Evolutionary conservation across 2,329 filamentous ascomycete genomes (phyloP).

Genomic region (Alternaria novae-zelandiae): DNA sequence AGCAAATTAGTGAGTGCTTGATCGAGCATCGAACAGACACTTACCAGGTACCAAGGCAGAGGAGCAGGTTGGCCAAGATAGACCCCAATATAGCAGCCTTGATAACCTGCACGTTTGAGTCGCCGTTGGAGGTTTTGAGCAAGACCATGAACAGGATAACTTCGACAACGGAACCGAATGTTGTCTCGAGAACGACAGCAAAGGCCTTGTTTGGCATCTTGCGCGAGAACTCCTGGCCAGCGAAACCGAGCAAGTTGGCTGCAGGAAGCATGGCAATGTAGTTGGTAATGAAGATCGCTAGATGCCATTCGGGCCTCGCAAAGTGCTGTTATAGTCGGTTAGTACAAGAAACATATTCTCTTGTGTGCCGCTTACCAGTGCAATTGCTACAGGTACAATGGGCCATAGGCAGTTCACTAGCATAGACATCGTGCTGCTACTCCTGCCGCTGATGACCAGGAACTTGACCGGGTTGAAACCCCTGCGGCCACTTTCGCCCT

Average conservation of each 20-base stretch:
- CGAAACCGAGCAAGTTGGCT: conserved; percentile 77
- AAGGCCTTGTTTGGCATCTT: conserved; percentile 75
- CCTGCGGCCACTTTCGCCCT: conserved; percentile 72
- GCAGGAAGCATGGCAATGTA: conserved; percentile 81
- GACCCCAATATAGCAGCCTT: conserved; percentile 84
- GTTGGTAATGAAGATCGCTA: conserved; percentile 71
- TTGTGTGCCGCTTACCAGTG: conserved; percentile 55
- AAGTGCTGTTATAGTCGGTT: conserved; percentile 51
- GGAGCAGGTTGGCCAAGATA: conserved; percentile 79
- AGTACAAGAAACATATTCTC: neutral
- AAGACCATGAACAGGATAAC: conserved; percentile 83
- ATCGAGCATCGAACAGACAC: neutral
- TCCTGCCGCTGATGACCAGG: conserved; percentile 67
- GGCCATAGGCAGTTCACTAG: conserved; percentile 77
- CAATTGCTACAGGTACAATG: conserved; percentile 74
- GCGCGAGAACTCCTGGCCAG: conserved; percentile 72
- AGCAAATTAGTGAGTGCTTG: neutral
- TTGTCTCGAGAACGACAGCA: conserved; percentile 66
- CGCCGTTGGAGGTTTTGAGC: conserved; percentile 57
- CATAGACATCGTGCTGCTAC: conserved; percentile 68
- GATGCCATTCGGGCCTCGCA: conserved; percentile 61
- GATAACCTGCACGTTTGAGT: conserved; percentile 69
- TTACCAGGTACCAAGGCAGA: conserved; percentile 75
- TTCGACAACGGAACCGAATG: conserved; percentile 76
- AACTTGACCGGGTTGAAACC: conserved; percentile 71